phyloP scores from a whole-genome alignment of 2,329 filamentous ascomycete species.

The Trematosphaeria pertusa region DNA sequence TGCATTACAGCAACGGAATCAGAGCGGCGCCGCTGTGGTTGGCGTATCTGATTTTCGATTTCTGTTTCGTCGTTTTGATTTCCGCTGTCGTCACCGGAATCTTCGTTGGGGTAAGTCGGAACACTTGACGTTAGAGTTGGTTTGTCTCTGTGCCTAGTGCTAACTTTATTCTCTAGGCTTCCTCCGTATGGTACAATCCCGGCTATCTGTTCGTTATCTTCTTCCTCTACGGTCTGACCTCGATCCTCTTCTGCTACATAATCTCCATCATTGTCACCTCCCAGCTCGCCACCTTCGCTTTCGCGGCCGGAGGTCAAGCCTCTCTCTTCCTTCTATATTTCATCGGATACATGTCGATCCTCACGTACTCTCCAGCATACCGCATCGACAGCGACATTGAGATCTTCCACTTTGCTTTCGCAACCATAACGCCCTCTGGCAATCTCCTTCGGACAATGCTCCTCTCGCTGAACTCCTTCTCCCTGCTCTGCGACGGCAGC shows the following conservation, averaged over 20 bases:
- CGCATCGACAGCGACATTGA: slow-evolving; percentile 71
- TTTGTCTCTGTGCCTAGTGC: no score
- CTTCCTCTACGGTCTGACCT: slow-evolving; percentile 79
- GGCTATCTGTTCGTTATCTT: slow-evolving; percentile 85
- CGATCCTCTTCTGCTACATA: slow-evolving; percentile 78
- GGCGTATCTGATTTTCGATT: slow-evolving; percentile 83
- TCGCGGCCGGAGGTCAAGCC: slow-evolving; percentile 78
- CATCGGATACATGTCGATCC: slow-evolving; percentile 60
- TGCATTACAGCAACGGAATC: slow-evolving; percentile 93
- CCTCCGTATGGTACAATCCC: slow-evolving; percentile 75
- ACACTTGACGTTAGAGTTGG: no score
- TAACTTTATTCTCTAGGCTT: slow-evolving; percentile 46
- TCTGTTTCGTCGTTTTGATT: slow-evolving; percentile 71
- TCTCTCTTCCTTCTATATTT: slow-evolving; percentile 57
- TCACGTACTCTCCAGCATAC: slow-evolving; percentile 76
- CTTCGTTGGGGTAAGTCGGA: slow-evolving; percentile 63
- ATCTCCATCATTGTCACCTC: slow-evolving; percentile 80
- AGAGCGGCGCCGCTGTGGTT: slow-evolving; percentile 82
- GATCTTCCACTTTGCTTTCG: slow-evolving; percentile 77
- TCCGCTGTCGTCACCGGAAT: slow-evolving; percentile 72
- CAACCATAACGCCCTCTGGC: slow-evolving; percentile 76
- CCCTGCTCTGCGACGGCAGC: slow-evolving; percentile 71
- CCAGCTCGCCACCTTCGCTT: slow-evolving; percentile 84
- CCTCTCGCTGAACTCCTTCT: slow-evolving; percentile 82
- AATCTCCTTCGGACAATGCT: slow-evolving; percentile 78